Base-by-base conservation (phyloP, 345 rosid species). In the Hibiscus tridactylites region DNA sequence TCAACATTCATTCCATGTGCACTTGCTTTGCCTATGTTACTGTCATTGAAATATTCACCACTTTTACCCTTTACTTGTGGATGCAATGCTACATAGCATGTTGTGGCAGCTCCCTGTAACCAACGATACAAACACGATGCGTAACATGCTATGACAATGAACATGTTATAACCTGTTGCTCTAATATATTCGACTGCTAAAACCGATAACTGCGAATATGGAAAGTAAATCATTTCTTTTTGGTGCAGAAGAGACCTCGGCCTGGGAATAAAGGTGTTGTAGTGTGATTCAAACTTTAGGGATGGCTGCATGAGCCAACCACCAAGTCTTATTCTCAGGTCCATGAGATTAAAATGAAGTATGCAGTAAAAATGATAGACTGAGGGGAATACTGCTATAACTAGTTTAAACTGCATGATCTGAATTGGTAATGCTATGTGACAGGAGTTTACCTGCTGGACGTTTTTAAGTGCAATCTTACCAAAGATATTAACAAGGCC, bases 61-160 rank as follows among this genome's bases (percentile, higher is more conserved):
- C 79, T 81, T 21, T 74, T 56, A 21, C 90, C 86, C 66, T 73
- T 81, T 3, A 83, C 85, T 65, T 83, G 80, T 24, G 93, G 90
- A 74, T 86, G 83, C 78, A 88, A 71, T 17, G 93, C 93, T 69
- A 81, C 79, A 39, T 85, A 86, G 80, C 93, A 86, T 29, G 86
- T 78, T 26, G 90, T 88, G 44, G 90, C 90, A 56, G 93, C 90
- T 21, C 90, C 90, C 88, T 88, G 44, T 56, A 31, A 67, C 63
- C 76, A 49, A 46, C 37, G n/a, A 39, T 13, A 64, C 50, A 52
- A 6, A 52, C 37, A 35, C 37, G 37, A 35, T 35, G 31, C 31
- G 54, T 50, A 50, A 42, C 46, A 42, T 42, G 46, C 46, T 42
- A 46, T 2, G 50, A 10, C 50, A 3, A 46, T 2, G 50, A 46